These are phyloP conservation scores for Terfezia claveryi DNA, from an alignment of 495 filamentous ascomycete species.

Conservation along the genomic window DNA sequence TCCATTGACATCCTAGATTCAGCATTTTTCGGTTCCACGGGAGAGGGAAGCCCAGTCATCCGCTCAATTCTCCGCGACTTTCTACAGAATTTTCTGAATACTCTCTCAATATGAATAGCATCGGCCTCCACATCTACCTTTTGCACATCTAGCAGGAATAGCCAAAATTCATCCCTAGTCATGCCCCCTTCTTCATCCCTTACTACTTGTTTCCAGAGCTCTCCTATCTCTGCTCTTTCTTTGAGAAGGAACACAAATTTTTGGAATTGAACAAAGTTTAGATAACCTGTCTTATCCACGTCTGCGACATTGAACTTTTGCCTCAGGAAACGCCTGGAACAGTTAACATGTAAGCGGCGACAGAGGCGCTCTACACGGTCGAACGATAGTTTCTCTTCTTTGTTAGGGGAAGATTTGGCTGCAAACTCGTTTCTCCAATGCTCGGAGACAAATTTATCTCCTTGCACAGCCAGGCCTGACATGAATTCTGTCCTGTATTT, in stretches of 20 bases:
- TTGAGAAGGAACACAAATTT: slow-evolving; percentile 65
- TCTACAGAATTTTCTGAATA: slow-evolving; percentile 56
- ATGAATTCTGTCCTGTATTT: slow-evolving; percentile 73
- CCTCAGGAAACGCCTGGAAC: slow-evolving; percentile 47
- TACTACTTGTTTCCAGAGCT: slow-evolving; percentile 37
- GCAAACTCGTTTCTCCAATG: slow-evolving; percentile 82
- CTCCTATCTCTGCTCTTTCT: slow-evolving; percentile 54
- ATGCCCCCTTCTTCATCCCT: slow-evolving; percentile 36
- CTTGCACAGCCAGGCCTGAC: slow-evolving; percentile 52
- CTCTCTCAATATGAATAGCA: slow-evolving; percentile 38
- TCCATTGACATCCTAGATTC: slow-evolving; percentile 43
- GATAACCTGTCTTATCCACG: slow-evolving; percentile 30
- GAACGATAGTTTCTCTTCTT: slow-evolving; percentile 48
- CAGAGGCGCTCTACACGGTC: slow-evolving; percentile 60
- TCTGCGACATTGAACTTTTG: slow-evolving; percentile 63
- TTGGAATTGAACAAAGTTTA: slow-evolving; percentile 58
- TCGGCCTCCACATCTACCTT: slow-evolving; percentile 49
- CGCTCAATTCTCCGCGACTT: slow-evolving; percentile 24
- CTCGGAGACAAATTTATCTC: slow-evolving; percentile 53
- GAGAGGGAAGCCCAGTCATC: not conserved
- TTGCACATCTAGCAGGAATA: slow-evolving; percentile 54
- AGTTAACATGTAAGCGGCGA: slow-evolving; percentile 71
- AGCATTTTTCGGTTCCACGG: slow-evolving; percentile 7
- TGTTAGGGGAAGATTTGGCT: slow-evolving; percentile 30
- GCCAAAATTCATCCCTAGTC: slow-evolving; percentile 45